Evolutionary conservation across 345 rosid species (phyloP).

Genomic region (Limnanthes douglasii): DNA sequence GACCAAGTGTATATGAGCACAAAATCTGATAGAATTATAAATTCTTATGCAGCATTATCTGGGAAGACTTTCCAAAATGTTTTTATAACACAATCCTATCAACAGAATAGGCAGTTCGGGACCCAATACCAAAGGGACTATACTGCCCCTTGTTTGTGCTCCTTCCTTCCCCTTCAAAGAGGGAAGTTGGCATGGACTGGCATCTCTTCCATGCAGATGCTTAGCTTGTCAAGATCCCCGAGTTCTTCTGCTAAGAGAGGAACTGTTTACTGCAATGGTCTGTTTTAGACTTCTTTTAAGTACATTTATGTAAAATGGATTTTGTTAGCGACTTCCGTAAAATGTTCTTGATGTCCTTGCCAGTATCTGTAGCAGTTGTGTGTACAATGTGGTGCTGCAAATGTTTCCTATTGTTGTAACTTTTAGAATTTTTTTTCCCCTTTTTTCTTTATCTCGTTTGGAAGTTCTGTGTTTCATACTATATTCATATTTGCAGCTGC

Average conservation of each 20-base stretch:
- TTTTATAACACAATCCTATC: constrained; percentile 43
- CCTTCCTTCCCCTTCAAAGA: constrained; percentile 48
- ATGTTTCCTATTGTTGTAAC: background rate
- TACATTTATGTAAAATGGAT: constrained; percentile 25
- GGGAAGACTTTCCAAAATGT: constrained; percentile 75
- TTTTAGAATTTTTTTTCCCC: background rate
- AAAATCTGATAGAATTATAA: constrained; percentile 31
- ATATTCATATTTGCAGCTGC: constrained; percentile 34
- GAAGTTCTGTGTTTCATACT: constrained; percentile 7
- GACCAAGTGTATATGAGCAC: too few species aligned
- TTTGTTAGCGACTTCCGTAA: constrained; percentile 12
- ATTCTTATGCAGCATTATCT: constrained; percentile 62
- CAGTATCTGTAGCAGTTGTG: too few species aligned
- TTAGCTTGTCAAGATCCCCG: constrained; percentile 32
- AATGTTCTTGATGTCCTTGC: constrained; percentile 6
- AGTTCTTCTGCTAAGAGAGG: constrained; percentile 41
- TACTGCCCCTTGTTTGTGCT: constrained; percentile 34
- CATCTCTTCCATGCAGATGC: constrained; percentile 55
- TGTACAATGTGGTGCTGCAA: background rate
- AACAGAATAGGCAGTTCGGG: constrained; percentile 52
- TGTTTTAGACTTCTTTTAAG: constrained; percentile 58
- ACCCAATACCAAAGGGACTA: constrained; percentile 40
- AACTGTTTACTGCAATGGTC: constrained; percentile 80
- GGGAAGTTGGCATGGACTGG: constrained; percentile 72
- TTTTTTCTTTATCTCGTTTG: background rate